A percentile compares a stretch with the other conserved stretches of the same genome.
Evolutionary conservation across 1,139 yeast species (phyloP).

Genomic region (Blastobotrys capitulatus): DNA sequence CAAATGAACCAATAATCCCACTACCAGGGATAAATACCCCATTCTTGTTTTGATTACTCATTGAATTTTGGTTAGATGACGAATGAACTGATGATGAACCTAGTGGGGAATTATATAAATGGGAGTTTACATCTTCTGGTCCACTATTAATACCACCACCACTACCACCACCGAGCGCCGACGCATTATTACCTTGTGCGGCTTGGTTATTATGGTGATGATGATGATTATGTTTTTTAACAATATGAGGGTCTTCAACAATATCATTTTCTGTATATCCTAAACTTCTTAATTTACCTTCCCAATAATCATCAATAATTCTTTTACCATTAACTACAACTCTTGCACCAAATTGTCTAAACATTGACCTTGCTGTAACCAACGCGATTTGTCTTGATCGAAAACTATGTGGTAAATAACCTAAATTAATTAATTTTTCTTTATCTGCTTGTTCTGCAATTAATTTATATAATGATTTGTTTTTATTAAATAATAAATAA

Average conservation of each 20-base stretch:
- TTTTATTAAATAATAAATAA: conserved; percentile 57
- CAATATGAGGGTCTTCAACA: conserved; percentile 23
- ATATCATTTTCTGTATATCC: conserved; percentile 47
- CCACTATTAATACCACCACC: background rate
- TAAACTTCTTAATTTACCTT: conserved; percentile 53
- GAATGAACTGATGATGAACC: background rate
- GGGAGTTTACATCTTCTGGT: background rate
- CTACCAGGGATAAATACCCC: conserved; percentile 28
- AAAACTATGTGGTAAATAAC: conserved; percentile 56
- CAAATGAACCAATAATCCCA: conserved; percentile 28
- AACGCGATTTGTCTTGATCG: conserved; percentile 63
- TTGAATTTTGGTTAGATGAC: too few species aligned
- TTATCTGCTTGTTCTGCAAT: conserved; percentile 57
- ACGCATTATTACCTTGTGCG: background rate
- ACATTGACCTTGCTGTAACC: conserved; percentile 59
- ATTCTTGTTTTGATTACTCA: background rate
- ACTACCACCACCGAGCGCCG: conserved; percentile 1
- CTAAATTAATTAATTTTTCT: conserved; percentile 48
- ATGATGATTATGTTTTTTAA: background rate
- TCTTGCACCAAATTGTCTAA: conserved; percentile 66
- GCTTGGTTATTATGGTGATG: background rate
- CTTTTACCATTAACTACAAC: conserved; percentile 58
- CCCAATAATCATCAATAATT: conserved; percentile 78
- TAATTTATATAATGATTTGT: conserved; percentile 50
- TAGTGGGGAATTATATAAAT: background rate